A percentile compares a stretch with the other conserved stretches of the same genome.
Evolutionary conservation across 2,329 filamentous ascomycete genomes (phyloP).

Genomic region (Tolypocladium ovalisporum): DNA sequence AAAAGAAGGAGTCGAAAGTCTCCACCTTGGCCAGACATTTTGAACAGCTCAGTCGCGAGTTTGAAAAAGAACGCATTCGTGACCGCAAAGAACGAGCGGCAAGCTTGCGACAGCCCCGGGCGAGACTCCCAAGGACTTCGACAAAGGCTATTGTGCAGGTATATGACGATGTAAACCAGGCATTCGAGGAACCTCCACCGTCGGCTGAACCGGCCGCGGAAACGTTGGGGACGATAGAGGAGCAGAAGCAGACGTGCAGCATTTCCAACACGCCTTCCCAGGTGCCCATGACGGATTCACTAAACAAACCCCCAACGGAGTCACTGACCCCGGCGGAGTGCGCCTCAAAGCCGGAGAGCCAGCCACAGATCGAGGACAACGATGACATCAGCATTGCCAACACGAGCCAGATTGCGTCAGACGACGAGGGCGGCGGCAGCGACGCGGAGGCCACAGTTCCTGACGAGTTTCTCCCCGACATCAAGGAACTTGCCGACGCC

Average conservation of each 20-base stretch:
- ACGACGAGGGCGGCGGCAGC: slow-evolving; percentile 57
- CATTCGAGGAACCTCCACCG: slow-evolving; percentile 69
- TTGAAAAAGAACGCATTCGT: slow-evolving; percentile 84
- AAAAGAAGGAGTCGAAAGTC: slow-evolving; percentile 65
- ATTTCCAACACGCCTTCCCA: slow-evolving; percentile 7
- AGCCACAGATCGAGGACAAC: slow-evolving; percentile 14
- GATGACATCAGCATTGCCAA: slow-evolving; percentile 16
- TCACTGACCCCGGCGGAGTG: slow-evolving; percentile 11
- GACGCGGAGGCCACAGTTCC: slow-evolving; percentile 61
- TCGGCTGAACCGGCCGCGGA: slow-evolving; percentile 33
- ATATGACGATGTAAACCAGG: slow-evolving; percentile 86
- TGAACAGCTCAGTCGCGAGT: slow-evolving; percentile 91
- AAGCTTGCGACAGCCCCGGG: slow-evolving; percentile 61
- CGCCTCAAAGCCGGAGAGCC: slow-evolving; percentile 11
- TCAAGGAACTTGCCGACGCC: slow-evolving; percentile 51
- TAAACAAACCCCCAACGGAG: slow-evolving; percentile 3
- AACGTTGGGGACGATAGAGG: slow-evolving; percentile 4
- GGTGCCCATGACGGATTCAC: slow-evolving; percentile 11
- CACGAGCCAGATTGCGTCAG: slow-evolving; percentile 46
- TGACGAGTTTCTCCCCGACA: slow-evolving; percentile 56
- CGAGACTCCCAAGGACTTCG: slow-evolving; percentile 73
- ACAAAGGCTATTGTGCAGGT: slow-evolving; percentile 96
- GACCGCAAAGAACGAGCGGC: slow-evolving; percentile 75
- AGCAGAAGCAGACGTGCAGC: slow-evolving; percentile 8
- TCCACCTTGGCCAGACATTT: slow-evolving; percentile 92